Base-by-base conservation (phyloP, 192 early-diverging fungal species). In the Diversispora epigaea region DNA sequence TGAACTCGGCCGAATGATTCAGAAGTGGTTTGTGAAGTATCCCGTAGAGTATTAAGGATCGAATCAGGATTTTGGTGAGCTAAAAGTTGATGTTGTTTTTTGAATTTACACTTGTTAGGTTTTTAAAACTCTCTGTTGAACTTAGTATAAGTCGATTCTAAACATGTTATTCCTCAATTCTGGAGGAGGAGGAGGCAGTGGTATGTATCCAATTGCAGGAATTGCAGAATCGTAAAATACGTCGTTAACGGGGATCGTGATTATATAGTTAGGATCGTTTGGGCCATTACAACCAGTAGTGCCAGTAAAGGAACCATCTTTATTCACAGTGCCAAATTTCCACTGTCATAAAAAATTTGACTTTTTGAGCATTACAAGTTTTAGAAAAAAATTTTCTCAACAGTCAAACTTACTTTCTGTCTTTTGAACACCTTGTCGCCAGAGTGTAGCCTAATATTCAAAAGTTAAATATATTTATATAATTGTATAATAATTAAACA, bases 391-490 rank as follows among this genome's bases (percentile, higher is more conserved):
- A 44, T 41, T 57, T 44, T 71, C 55, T 71, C 40, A 46, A 71
- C 1, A 44, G 50, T 71, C 39, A 39, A 57, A 12, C 14, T 57
- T 71, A 71, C 69, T 40, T 54, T 71, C 12, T 71, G 69, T n/a
- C 17, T 15, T 71, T 57, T 14, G 8, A 4, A 71, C 40, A 9
- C 69, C 69, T 57, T 71, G 69, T 32, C 69, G 69, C 54, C 69
- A 71, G 39, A 71, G 69, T 3, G 10, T 57, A 55, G 69, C 69
- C 69, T 71, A 71, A 71, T 71, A 71, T 71, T 71, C 17, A 71
- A 71, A 71, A 56, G 3, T 57, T 15, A 63, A 63, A 43, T 43
- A 63, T 40, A 57, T 25, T 56, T 41, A 71, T 52, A 57, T 71
- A 71, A 71, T 46, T 41, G 21, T 71, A 71, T 52, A 71, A 71